Evolutionary conservation across 129 eudicot genomes (phyloP).

Genomic region (Chrysanthemum seticuspe): DNA sequence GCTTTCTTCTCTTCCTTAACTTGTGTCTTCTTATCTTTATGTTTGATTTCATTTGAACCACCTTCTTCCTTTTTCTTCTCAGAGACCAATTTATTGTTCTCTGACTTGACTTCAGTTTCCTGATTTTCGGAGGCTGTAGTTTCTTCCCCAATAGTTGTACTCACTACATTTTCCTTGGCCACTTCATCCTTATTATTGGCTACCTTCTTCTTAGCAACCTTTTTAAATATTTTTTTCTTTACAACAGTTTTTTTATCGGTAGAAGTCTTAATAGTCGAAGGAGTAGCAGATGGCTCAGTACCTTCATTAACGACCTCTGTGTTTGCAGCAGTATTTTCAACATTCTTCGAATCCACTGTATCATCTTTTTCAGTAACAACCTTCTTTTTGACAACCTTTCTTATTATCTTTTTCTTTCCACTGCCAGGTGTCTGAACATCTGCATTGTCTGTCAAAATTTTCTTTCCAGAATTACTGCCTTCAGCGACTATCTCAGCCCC

Average conservation of each 20-base stretch:
- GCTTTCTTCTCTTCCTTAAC: conserved; percentile 47
- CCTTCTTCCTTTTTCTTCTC: conserved; percentile 36
- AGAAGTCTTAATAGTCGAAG: conserved; percentile 42
- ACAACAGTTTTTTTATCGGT: conserved; percentile 40
- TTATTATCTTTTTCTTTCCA: conserved; percentile 69
- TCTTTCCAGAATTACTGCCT: conserved; percentile 33
- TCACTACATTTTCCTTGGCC: conserved; percentile 24
- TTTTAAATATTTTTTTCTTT: conserved; percentile 53
- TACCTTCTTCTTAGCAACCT: conserved; percentile 60
- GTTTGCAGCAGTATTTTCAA: conserved; percentile 23
- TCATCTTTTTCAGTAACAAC: conserved; percentile 49
- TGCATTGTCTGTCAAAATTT: conserved; percentile 34
- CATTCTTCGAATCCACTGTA: conserved; percentile 37
- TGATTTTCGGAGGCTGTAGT: conserved; percentile 23
- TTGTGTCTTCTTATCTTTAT: conserved; percentile 27
- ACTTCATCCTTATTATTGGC: conserved; percentile 29
- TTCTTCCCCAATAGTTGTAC: conserved; percentile 28
- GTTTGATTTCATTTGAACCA: conserved; percentile 35
- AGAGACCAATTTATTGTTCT: conserved; percentile 27
- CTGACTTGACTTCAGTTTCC: conserved; percentile 35
- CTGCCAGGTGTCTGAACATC: conserved; percentile 42
- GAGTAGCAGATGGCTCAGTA: conserved; percentile 40
- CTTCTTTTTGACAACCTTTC: conserved; percentile 69
- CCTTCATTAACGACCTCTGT: conserved; percentile 39
- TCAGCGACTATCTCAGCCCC: conserved; percentile 33